These are phyloP conservation scores for Exophiala mesophila DNA, from an alignment of 2,329 filamentous ascomycete species.

Conservation along the genomic window DNA sequence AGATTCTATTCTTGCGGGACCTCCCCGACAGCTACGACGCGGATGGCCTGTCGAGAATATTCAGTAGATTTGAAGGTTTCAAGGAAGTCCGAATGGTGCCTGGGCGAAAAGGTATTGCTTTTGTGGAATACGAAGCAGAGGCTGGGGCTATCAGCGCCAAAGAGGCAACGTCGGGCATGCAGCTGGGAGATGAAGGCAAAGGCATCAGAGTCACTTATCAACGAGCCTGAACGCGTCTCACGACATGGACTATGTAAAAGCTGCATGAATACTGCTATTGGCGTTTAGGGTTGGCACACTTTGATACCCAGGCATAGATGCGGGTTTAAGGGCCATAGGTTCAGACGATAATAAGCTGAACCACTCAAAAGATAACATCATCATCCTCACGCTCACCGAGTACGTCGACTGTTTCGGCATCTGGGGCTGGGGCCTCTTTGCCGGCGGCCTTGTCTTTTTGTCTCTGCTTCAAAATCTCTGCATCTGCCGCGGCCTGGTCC, in stretches of 20 bases:
- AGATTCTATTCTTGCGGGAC: slow-evolving; percentile 91
- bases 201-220: slow-evolving; percentile 95
- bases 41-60: slow-evolving; percentile 73
- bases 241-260: slow-evolving; percentile 1
- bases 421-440: slow-evolving; percentile 14
- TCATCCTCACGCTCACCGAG: slow-evolving; percentile 72
- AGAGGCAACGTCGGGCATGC: slow-evolving; percentile 84
- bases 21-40: slow-evolving; percentile 81
- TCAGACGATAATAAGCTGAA: neutral
- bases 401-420: slow-evolving; percentile 55
- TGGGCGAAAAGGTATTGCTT: slow-evolving; percentile 80
- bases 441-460: slow-evolving; percentile 35
- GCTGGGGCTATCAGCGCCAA: slow-evolving; percentile 86
- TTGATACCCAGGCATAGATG: slow-evolving; percentile 21
- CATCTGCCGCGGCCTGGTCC: slow-evolving; percentile 66
- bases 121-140: slow-evolving; percentile 93
- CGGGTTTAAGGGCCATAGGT: slow-evolving; percentile 6
- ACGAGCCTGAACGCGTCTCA: slow-evolving; percentile 57
- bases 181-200: slow-evolving; percentile 67
- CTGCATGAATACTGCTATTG: slow-evolving; percentile 2
- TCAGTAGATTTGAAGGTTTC: slow-evolving; percentile 88
- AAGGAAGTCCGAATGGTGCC: slow-evolving; percentile 87
- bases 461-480: slow-evolving; percentile 55
- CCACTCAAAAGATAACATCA: slow-evolving; percentile 72
- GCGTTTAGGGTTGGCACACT: slow-evolving; percentile 2